Conservation (phyloP, 139 green algal species). For the Picochlorum sp. region DNA sequence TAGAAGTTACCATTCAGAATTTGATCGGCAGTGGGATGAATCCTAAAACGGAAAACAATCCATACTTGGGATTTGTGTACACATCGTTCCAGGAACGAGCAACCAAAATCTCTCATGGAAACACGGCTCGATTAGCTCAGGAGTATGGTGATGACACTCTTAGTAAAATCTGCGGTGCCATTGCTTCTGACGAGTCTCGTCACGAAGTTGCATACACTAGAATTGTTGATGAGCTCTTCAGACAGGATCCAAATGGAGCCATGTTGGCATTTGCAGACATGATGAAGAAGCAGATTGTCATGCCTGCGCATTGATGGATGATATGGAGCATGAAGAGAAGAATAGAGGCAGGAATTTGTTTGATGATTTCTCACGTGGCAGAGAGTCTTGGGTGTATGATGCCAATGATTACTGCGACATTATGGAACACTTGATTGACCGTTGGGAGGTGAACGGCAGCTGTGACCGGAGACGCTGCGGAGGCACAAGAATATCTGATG, state of each 20-base stretch:
- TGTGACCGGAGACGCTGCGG: constrained; percentile 53
- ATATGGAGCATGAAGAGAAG: constrained; percentile 59
- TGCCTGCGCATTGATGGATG: constrained; percentile 97
- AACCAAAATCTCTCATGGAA: constrained; percentile 93
- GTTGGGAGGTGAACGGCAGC: constrained; percentile 68
- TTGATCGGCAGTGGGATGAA: constrained; percentile 94
- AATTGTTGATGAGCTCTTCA: constrained; percentile 88
- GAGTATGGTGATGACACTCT: constrained; percentile 77
- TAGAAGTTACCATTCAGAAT: constrained; percentile 95
- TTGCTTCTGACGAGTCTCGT: constrained; percentile 88
- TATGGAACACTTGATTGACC: constrained; percentile 73
- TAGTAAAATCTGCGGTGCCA: constrained; percentile 82
- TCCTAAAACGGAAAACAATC: constrained; percentile 97
- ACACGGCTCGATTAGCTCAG: constrained; percentile 81
- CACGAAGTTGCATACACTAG: constrained; percentile 92
- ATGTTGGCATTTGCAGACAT: constrained; percentile 95
- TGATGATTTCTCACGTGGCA: constrained; percentile 92
- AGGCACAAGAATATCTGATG: constrained; percentile 68
- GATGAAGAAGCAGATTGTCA: constrained; percentile 99
- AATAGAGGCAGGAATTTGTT: constrained; percentile 74
- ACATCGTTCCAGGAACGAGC: constrained; percentile 96
- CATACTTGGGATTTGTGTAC: constrained; percentile 98
- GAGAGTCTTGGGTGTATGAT: constrained; percentile 65
- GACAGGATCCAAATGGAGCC: constrained; percentile 72
- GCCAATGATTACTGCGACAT: constrained; percentile 91